Evolutionary conservation across 2,329 filamentous ascomycete genomes (phyloP).

Genomic region (Fusarium phyllophilum): DNA sequence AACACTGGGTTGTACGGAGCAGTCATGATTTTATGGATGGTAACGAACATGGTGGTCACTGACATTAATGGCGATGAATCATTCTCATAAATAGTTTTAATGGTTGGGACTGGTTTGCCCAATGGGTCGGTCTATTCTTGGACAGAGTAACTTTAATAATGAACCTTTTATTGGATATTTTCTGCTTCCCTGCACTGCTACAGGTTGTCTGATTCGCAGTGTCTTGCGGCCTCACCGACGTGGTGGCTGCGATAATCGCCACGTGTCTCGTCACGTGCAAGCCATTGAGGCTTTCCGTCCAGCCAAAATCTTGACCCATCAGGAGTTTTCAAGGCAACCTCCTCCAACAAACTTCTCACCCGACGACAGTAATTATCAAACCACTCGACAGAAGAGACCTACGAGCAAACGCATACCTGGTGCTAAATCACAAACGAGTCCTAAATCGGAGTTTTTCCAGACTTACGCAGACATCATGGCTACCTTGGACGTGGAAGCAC

Average conservation of each 20-base stretch:
- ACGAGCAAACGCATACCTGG: neutral
- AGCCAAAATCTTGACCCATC: slow-evolving; percentile 38
- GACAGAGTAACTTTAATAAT: slow-evolving; percentile 36
- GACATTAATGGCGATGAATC: slow-evolving; percentile 38
- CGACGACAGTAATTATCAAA: slow-evolving; percentile 22
- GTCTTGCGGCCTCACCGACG: neutral
- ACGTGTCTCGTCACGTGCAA: slow-evolving; percentile 40
- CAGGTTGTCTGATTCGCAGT: neutral
- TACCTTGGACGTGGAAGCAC: slow-evolving; percentile 81
- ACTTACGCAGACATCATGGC: slow-evolving; percentile 54
- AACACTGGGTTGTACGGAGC: slow-evolving; percentile 30
- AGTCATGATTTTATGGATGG: slow-evolving; percentile 42
- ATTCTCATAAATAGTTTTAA: slow-evolving; percentile 40
- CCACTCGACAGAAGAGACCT: slow-evolving; percentile 10
- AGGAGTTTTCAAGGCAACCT: slow-evolving; percentile 36
- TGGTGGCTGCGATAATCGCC: slow-evolving; percentile 16
- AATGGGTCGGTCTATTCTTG: slow-evolving; percentile 28
- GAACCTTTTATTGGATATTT: slow-evolving; percentile 1
- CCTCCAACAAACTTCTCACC: slow-evolving; percentile 15
- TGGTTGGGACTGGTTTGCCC: slow-evolving; percentile 38
- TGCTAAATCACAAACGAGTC: slow-evolving; percentile 11
- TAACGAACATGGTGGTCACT: slow-evolving; percentile 43
- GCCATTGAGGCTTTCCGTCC: slow-evolving; percentile 3
- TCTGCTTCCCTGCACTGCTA: neutral
- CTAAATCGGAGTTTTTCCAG: slow-evolving; percentile 1